Percentiles rank a stretch among this genome's conserved stretches.
Evolutionary conservation across 2,329 filamentous ascomycete genomes (phyloP).

Genomic region (Arthroderma uncinatum): DNA sequence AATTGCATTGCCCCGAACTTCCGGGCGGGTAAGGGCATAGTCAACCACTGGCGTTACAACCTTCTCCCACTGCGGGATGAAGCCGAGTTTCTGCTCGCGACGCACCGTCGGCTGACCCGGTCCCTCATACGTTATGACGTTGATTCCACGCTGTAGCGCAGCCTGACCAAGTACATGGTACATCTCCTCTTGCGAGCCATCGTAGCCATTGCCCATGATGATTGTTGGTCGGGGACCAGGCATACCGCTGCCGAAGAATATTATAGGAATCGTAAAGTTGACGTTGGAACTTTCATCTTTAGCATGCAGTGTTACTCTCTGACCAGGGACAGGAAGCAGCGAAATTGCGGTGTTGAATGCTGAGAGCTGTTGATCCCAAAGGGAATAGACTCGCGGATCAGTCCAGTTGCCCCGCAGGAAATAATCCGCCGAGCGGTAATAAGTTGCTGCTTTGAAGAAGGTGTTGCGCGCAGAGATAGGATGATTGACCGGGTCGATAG

Average conservation of each 20-base stretch:
- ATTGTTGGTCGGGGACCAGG: constrained; percentile 14
- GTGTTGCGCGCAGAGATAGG: constrained; percentile 18
- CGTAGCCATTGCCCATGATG: constrained; percentile 28
- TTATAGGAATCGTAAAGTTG: constrained; percentile 28
- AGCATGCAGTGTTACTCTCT: constrained; percentile 23
- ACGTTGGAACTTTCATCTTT: constrained; percentile 1
- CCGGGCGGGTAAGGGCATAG: constrained; percentile 18
- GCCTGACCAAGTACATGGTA: constrained; percentile 28
- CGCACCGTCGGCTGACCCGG: constrained; percentile 35
- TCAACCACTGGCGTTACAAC: constrained; percentile 33
- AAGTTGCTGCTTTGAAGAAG: constrained; percentile 30
- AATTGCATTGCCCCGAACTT: constrained; percentile 25
- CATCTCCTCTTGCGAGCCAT: constrained; percentile 35
- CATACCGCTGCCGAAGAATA: constrained; percentile 23
- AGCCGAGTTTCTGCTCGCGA: constrained; percentile 31
- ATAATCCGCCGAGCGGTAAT: constrained; percentile 35
- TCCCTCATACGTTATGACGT: constrained; percentile 36
- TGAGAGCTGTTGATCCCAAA: constrained; percentile 28
- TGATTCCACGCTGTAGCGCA: constrained; percentile 31
- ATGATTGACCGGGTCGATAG: constrained; percentile 5
- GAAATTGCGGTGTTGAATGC: constrained; percentile 32
- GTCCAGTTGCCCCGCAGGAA: constrained; percentile 33
- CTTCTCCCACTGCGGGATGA: constrained; percentile 35
- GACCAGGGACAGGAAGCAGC: constrained; percentile 26
- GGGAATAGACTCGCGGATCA: constrained; percentile 29